Base-by-base conservation (phyloP, 2,329 filamentous ascomycete species). In the Claviceps monticola region DNA sequence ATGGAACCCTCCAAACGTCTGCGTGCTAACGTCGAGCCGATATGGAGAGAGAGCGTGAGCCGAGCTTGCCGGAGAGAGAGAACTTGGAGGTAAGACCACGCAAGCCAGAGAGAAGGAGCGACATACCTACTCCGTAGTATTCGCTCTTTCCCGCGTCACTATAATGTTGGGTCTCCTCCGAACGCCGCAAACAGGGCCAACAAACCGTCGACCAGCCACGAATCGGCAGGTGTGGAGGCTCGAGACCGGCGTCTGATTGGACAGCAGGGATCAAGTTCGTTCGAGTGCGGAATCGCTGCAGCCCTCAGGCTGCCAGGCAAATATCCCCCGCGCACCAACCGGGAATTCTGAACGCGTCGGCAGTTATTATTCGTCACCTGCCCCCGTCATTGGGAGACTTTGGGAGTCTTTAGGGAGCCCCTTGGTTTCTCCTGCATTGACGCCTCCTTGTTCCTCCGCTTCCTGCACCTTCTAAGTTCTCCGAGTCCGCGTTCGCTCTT, bases 201-300 rank as follows among this genome's bases (percentile, higher is more conserved):
- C 26, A 29, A 42, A 42, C 41, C 17, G 39, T 9, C 17, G 17
- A 4, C 11, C 17, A 42, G 41, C 8, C 41, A 42, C 47, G 17
- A 49, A 39, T 19, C 43, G 14, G 44, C 45, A 52, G 48, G 52
- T 51, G 48, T 47, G 55, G 64, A 65, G 64, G 64, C 66, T 62
- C 64, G 64, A 67, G 65, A 60, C 64, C 58, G 54, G 56, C 29
- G 21, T 45, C 51, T 68, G 62, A 69, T 69, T 69, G 66, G 70
- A 57, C 52, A 34, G 38, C 38, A n/a, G 41, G 47, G 19, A 39
- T 19, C 41, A 11, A 21, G 3, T 37, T 50, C 53, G 56, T 58
- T 50, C 53, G 16, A 45, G 37, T 55, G 51, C 55, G 54, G 38
- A 19, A 19, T 19, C 19, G 2, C n/a, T n/a, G n/a, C 17, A 16